A percentile compares a stretch with the other conserved stretches of the same genome.
phyloP scores from a whole-genome alignment of 2,329 filamentous ascomycete species.

The Diplodia seriata region DNA sequence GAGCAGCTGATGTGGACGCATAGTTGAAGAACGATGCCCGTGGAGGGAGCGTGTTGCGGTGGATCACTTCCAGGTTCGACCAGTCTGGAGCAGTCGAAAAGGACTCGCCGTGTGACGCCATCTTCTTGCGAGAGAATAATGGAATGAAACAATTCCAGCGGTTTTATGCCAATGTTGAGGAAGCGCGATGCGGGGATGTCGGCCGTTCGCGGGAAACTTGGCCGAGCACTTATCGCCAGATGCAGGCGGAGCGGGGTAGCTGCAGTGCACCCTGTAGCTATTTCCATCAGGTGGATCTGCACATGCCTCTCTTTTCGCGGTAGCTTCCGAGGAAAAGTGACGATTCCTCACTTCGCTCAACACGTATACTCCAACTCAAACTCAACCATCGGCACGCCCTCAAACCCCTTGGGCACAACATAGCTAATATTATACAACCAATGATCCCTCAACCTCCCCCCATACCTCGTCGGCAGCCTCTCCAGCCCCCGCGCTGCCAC shows the following conservation, averaged over 20 bases:
- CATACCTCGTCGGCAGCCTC: constrained; percentile 49
- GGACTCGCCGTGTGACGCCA: neutral
- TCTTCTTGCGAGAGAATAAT: neutral
- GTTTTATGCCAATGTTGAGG: neutral
- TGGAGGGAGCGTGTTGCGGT: constrained; percentile 65
- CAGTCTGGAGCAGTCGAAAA: constrained; percentile 58
- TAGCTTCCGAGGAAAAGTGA: too few relatives aligned
- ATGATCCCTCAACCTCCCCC: constrained; percentile 50
- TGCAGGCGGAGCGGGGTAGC: constrained; percentile 1
- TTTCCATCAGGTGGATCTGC: too few relatives aligned
- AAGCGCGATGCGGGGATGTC: neutral
- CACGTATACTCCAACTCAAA: constrained; percentile 47
- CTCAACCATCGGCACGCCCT: constrained; percentile 48
- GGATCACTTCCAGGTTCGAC: constrained; percentile 66
- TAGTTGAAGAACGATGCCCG: constrained; percentile 65
- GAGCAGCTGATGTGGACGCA: constrained; percentile 56
- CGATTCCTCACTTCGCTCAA: constrained; percentile 34
- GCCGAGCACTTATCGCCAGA: neutral
- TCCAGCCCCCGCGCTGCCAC: constrained; percentile 50
- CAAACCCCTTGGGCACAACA: constrained; percentile 50
- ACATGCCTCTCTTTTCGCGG: too few relatives aligned
- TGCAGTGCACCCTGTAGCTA: too few relatives aligned
- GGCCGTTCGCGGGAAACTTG: neutral
- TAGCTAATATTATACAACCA: constrained; percentile 58
- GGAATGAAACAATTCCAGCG: neutral